Evolutionary conservation across 2,329 filamentous ascomycete species (phyloP).

Genomic region (Coniella lustricola): DNA sequence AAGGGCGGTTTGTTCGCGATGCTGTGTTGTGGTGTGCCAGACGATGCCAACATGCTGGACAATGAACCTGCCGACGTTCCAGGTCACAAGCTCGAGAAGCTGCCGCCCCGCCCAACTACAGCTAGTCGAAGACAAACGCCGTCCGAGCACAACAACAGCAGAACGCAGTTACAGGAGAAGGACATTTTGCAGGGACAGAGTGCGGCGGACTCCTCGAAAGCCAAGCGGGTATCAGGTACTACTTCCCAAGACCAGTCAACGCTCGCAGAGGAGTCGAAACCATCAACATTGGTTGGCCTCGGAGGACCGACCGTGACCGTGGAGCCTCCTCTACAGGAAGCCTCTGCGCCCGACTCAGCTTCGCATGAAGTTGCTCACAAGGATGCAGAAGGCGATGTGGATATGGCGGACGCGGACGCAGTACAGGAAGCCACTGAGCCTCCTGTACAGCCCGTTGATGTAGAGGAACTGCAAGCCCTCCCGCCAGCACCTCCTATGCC

Average conservation of each 20-base stretch:
- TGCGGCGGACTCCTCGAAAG: constrained; percentile 29
- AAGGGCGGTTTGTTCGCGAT: constrained; percentile 51
- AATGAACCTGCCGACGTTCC: constrained; percentile 47
- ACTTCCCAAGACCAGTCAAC: constrained; percentile 41
- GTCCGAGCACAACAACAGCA: constrained; percentile 39
- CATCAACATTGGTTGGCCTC: constrained; percentile 30
- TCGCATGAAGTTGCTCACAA: constrained; percentile 23
- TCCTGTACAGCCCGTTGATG: constrained; percentile 8
- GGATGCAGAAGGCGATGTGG: constrained; percentile 53
- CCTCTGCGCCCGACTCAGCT: constrained; percentile 8
- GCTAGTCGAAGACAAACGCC: constrained; percentile 47
- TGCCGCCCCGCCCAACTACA: constrained; percentile 47
- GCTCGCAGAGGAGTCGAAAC: constrained; percentile 39
- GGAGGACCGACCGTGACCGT: constrained; percentile 34
- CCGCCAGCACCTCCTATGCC: constrained; percentile 41
- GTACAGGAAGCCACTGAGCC: constrained; percentile 23
- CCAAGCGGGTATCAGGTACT: constrained; percentile 39
- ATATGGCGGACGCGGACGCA: constrained; percentile 56
- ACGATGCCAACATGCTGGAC: constrained; percentile 48
- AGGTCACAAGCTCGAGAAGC: constrained; percentile 49
- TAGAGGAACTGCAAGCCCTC: constrained; percentile 33
- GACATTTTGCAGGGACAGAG: constrained; percentile 32
- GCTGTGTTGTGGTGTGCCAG: constrained; percentile 61
- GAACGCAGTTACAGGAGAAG: constrained; percentile 43
- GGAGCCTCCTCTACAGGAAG: constrained; percentile 28